Evolutionary conservation across 192 early-diverging fungal genomes (phyloP).

Genomic region (Geranomyces michiganensis): DNA sequence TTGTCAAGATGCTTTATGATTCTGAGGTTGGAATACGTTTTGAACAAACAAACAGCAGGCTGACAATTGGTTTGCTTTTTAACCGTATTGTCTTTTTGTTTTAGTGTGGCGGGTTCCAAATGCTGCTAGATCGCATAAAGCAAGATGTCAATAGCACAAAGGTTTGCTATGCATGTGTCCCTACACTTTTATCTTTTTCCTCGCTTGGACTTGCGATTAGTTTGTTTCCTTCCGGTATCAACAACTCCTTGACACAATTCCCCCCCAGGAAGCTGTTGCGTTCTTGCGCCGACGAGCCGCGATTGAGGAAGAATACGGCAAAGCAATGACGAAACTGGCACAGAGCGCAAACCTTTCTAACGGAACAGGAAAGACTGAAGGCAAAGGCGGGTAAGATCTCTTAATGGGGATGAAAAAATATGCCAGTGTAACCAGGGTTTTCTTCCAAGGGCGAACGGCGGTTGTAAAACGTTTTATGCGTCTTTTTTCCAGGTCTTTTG

Average conservation of each 20-base stretch:
- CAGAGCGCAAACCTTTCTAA: constrained; percentile 1
- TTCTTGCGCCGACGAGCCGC: constrained; percentile 88
- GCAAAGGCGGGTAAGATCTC: constrained; percentile 46
- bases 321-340: constrained; percentile 75
- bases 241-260: no score
- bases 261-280: constrained; percentile 60
- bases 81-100: no score
- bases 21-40: constrained; percentile 35
- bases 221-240: no score
- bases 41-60: no score
- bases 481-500: constrained; percentile 56
- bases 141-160: constrained; percentile 68
- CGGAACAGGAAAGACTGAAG: constrained; percentile 37
- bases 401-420: constrained; percentile 38
- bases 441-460: constrained; percentile 16
- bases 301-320: constrained; percentile 91
- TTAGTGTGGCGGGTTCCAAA: constrained; percentile 60
- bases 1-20: constrained; percentile 45
- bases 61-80: no score
- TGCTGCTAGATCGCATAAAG: constrained; percentile 71
- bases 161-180: constrained; percentile 42
- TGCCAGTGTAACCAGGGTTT: background rate
- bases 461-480: constrained; percentile 26
- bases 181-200: background rate
- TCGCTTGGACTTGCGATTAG: background rate